Conservation (phyloP, 768 basidiomycete genomes). For the Boletales sp. region DNA sequence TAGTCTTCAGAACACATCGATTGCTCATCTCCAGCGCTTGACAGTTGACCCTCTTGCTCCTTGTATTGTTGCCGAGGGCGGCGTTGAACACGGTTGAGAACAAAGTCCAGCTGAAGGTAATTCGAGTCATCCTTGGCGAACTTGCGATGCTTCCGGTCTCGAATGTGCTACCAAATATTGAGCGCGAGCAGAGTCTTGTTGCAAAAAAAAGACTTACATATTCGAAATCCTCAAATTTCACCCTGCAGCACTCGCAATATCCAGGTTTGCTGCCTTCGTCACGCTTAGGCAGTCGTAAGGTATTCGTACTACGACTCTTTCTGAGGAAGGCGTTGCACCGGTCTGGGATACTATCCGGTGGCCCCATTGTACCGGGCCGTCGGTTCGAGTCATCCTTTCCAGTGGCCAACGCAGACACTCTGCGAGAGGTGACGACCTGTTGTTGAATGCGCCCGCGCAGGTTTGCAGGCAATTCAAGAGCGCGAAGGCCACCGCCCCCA, state of each 20-base stretch:
- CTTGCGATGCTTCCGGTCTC: slow-evolving; percentile 68
- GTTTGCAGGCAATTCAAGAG: slow-evolving; percentile 47
- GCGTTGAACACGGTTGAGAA: slow-evolving; percentile 63
- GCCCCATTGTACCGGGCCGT: slow-evolving; percentile 54
- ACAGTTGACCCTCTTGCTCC: slow-evolving; percentile 22
- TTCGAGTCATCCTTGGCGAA: slow-evolving; percentile 78
- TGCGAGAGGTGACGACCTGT: slow-evolving; percentile 67
- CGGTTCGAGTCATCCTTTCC: slow-evolving; percentile 25
- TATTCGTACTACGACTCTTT: slow-evolving; percentile 82
- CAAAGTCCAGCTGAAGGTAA: slow-evolving; percentile 72
- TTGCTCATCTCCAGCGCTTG: slow-evolving; percentile 1
- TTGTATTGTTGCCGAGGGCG: slow-evolving; percentile 29
- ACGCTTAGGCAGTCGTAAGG: slow-evolving; percentile 66
- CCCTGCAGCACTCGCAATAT: slow-evolving; percentile 95
- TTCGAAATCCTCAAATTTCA: slow-evolving; percentile 86
- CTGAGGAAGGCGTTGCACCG: slow-evolving; percentile 47
- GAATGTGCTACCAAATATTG: slow-evolving; percentile 56
- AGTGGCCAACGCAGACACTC: slow-evolving; percentile 32
- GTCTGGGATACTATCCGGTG: slow-evolving; percentile 57
- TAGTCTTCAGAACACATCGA: slow-evolving; percentile 17
- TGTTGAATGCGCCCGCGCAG: slow-evolving; percentile 56
- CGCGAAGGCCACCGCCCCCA: slow-evolving; percentile 42
- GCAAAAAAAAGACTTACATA: slow-evolving; percentile 42
- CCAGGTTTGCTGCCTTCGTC: slow-evolving; percentile 90
- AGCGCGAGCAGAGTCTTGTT: neutral